These are phyloP conservation scores for Botrytis squamosa DNA, from an alignment of 2,329 filamentous ascomycete genomes.

Conservation along the genomic window DNA sequence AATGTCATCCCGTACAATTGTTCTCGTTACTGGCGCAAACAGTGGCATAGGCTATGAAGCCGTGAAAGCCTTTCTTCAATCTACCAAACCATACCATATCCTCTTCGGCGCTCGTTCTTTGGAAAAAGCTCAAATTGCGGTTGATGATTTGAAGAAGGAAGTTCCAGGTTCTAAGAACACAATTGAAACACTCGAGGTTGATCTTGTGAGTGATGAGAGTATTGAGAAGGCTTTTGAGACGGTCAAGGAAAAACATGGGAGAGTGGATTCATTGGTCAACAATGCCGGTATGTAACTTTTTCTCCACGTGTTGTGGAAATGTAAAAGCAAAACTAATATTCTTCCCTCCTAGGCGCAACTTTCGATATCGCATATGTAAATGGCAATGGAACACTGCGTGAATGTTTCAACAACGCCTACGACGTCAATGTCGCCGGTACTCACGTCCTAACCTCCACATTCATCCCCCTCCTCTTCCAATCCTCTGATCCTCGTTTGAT, in stretches of 20 bases:
- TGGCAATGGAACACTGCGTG: slow-evolving; percentile 36
- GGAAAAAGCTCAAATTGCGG: slow-evolving; percentile 40
- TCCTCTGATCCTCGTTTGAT: slow-evolving; percentile 46
- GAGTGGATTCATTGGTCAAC: slow-evolving; percentile 31
- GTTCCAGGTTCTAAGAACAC: slow-evolving; percentile 36
- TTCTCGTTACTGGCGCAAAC: slow-evolving; percentile 46
- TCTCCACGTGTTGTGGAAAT: neutral
- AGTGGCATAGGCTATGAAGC: slow-evolving; percentile 46
- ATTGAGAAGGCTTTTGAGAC: slow-evolving; percentile 30
- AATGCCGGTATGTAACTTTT: slow-evolving; percentile 29
- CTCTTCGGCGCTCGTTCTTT: slow-evolving; percentile 43
- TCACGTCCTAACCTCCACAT: slow-evolving; percentile 37
- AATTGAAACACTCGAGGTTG: slow-evolving; percentile 27
- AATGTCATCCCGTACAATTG: slow-evolving; percentile 30
- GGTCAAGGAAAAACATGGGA: slow-evolving; percentile 24
- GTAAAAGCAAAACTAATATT: neutral
- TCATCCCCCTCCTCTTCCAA: slow-evolving; percentile 43
- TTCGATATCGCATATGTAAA: slow-evolving; percentile 38
- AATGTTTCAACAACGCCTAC: slow-evolving; percentile 33
- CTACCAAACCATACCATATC: slow-evolving; percentile 42
- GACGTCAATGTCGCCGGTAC: slow-evolving; percentile 40
- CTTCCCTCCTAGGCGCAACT: slow-evolving; percentile 22
- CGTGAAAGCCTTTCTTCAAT: slow-evolving; percentile 42
- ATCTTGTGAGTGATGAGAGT: slow-evolving; percentile 31
- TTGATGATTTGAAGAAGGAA: slow-evolving; percentile 39